A percentile compares a stretch with the other conserved stretches of the same genome.
phyloP scores from a whole-genome alignment of 306 rosid species.

The Lotus japonicus region DNA sequence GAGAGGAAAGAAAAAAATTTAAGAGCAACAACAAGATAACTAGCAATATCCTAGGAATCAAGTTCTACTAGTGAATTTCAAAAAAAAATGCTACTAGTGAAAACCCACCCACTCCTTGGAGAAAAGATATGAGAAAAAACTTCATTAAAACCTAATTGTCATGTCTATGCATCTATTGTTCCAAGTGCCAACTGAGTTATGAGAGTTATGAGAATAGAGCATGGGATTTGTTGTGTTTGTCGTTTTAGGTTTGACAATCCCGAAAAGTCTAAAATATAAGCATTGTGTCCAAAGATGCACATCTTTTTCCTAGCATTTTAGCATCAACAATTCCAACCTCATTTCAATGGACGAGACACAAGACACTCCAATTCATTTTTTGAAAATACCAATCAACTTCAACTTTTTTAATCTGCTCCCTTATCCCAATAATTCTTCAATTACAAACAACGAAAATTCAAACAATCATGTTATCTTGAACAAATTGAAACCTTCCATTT shows the following conservation, averaged over 20 bases:
- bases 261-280: not conserved
- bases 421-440: not conserved
- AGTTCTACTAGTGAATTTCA: too few species aligned
- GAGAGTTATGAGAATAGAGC: not conserved
- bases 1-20: too few species aligned
- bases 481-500: too few species aligned
- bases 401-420: not conserved
- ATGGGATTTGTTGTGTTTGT: not conserved
- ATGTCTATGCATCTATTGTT: too few species aligned
- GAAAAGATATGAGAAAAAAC: too few species aligned
- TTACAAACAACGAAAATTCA: too few species aligned
- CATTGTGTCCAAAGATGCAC: not conserved
- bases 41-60: too few species aligned
- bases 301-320: not conserved
- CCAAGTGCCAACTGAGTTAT: not conserved
- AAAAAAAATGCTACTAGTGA: too few species aligned
- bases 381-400: constrained; percentile 14
- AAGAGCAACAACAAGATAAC: too few species aligned
- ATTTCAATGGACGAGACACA: not conserved
- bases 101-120: too few species aligned
- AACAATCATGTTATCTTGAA: too few species aligned
- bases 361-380: not conserved
- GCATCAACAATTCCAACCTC: not conserved
- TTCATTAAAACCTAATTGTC: too few species aligned
- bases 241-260: constrained; percentile 11